Evolutionary conservation across 164 flowering plant genomes (phyloP).

Genomic region (Vitis amurensis): DNA sequence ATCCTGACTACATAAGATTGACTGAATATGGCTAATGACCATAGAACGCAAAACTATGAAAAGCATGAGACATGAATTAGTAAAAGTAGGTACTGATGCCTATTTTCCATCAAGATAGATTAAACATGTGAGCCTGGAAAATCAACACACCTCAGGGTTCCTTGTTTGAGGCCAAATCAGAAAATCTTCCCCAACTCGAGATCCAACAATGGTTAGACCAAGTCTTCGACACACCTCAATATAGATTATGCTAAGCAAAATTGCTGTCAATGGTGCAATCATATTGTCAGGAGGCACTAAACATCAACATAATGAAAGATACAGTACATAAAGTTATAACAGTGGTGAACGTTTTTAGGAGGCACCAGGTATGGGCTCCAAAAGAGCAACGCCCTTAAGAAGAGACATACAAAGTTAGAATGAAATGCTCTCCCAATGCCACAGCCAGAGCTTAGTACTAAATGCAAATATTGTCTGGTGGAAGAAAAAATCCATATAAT

Average conservation of each 20-base stretch:
- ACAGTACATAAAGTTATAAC: no score
- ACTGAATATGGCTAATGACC: neutral
- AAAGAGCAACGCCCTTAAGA: no score
- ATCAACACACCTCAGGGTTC: constrained; percentile 49
- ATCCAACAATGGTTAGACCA: constrained; percentile 59
- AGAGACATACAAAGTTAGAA: no score
- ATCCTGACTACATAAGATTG: neutral
- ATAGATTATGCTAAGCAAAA: constrained; percentile 63
- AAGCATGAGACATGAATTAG: neutral
- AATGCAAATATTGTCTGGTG: no score
- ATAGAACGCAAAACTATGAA: neutral
- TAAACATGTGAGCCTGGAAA: neutral
- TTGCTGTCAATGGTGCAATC: constrained; percentile 37
- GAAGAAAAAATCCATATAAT: no score
- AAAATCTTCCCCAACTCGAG: constrained; percentile 78
- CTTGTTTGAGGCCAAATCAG: constrained; percentile 73
- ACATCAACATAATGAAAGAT: neutral
- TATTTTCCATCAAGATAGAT: neutral
- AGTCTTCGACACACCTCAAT: constrained; percentile 74
- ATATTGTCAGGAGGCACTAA: constrained; percentile 1
- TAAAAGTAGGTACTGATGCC: neutral
- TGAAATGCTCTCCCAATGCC: no score
- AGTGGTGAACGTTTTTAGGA: no score
- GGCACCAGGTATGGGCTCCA: no score
- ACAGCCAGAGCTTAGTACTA: no score